Evolutionary conservation across 306 rosid genomes (phyloP).

Genomic region (Vigna unguiculata): DNA sequence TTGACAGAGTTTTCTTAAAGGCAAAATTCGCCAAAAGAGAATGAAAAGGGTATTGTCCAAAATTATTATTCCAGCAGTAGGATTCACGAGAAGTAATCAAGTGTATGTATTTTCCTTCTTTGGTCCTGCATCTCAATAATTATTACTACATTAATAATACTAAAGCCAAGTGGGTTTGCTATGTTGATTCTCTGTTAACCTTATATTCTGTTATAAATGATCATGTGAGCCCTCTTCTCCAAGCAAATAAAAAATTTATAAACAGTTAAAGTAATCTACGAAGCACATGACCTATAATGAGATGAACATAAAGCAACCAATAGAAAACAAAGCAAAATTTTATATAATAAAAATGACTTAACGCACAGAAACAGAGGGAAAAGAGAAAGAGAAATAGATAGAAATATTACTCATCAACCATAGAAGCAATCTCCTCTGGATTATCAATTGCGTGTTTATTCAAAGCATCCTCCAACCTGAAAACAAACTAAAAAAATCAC

Average conservation of each 20-base stretch:
- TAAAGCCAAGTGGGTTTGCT: slow-evolving; percentile 38
- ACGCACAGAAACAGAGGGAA: slow-evolving; percentile 35
- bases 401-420: slow-evolving; percentile 74
- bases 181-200: slow-evolving; percentile 35
- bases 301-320: background rate
- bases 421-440: slow-evolving; percentile 86
- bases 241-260: slow-evolving; percentile 14
- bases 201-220: slow-evolving; percentile 34
- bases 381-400: slow-evolving; percentile 38
- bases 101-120: slow-evolving; percentile 8
- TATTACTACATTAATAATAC: slow-evolving; percentile 25
- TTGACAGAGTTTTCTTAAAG: slow-evolving; percentile 20
- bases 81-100: slow-evolving; percentile 25
- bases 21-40: slow-evolving; percentile 20
- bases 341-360: background rate
- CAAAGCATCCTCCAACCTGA: slow-evolving; percentile 56
- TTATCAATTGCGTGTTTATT: slow-evolving; percentile 81
- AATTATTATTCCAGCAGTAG: slow-evolving; percentile 23
- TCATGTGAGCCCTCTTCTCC: slow-evolving; percentile 43
- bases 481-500: slow-evolving; percentile 25
- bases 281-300: slow-evolving; percentile 45
- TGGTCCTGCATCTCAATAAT: slow-evolving; percentile 6
- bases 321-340: slow-evolving; percentile 27
- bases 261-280: slow-evolving; percentile 39
- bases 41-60: slow-evolving; percentile 25